phyloP scores from a whole-genome alignment of 768 basidiomycete species.

The Wakefieldia striispora region DNA sequence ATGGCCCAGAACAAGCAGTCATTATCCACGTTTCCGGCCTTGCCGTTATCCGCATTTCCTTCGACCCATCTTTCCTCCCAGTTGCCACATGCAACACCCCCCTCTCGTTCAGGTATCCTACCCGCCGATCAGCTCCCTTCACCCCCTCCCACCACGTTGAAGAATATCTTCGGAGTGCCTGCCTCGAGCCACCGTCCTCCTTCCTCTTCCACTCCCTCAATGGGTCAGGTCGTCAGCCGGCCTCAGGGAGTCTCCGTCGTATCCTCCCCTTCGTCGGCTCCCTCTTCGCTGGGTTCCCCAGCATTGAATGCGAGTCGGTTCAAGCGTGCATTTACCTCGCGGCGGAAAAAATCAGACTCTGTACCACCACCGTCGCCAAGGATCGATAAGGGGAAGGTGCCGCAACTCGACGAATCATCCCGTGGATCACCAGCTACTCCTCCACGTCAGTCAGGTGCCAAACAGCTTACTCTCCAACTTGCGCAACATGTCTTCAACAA shows the following conservation, averaged over 20 bases:
- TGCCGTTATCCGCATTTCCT: slow-evolving; percentile 44
- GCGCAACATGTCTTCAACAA: slow-evolving; percentile 48
- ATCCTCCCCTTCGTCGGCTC: slow-evolving; percentile 28
- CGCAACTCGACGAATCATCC: slow-evolving; percentile 17
- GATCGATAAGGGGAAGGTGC: slow-evolving; percentile 21
- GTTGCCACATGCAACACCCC: slow-evolving; percentile 36
- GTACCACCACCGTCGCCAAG: slow-evolving; percentile 18
- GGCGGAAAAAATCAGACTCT: slow-evolving; percentile 33
- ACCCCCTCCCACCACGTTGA: slow-evolving; percentile 35
- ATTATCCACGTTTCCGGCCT: slow-evolving; percentile 39
- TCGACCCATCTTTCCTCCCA: slow-evolving; percentile 42
- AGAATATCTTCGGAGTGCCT: slow-evolving; percentile 31
- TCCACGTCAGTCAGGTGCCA: slow-evolving; percentile 28
- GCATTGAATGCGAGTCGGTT: slow-evolving; percentile 23
- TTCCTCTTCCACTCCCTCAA: slow-evolving; percentile 28
- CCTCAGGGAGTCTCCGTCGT: slow-evolving; percentile 21
- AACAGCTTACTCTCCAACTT: slow-evolving; percentile 39
- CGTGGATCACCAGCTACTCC: slow-evolving; percentile 8
- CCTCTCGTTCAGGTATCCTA: slow-evolving; percentile 41
- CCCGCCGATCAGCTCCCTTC: slow-evolving; percentile 42
- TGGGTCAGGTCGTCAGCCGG: slow-evolving; percentile 36
- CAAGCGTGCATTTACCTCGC: slow-evolving; percentile 31
- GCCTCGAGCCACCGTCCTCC: slow-evolving; percentile 23
- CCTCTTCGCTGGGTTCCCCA: slow-evolving; percentile 22
- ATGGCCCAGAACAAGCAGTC: slow-evolving; percentile 38